Conservation (phyloP, 1,284 basidiomycete genomes). For the Porphyrellus sp. region DNA sequence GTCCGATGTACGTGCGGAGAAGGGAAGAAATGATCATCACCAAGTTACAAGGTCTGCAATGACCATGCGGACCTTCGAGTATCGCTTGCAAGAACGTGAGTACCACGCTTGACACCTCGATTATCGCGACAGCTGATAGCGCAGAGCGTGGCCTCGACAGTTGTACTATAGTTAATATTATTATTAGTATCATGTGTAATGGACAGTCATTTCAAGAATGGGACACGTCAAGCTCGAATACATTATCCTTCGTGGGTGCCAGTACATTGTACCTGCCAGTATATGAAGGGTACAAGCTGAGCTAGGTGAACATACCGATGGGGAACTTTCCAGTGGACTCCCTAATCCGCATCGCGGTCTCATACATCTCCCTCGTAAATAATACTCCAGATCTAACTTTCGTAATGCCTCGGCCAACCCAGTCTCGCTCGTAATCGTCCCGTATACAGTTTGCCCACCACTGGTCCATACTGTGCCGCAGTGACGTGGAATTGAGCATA, state of each 20-base stretch:
- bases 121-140: slow-evolving; percentile 5
- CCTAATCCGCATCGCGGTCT: slow-evolving; percentile 44
- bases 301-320: background rate
- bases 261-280: too few relatives aligned
- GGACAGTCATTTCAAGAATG: background rate
- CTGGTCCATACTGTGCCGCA: slow-evolving; percentile 64
- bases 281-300: background rate
- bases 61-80: background rate
- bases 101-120: background rate
- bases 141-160: background rate
- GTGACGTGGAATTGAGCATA: slow-evolving; percentile 46
- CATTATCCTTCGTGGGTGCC: background rate
- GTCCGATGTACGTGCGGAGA: slow-evolving; percentile 47
- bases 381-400: slow-evolving; percentile 44
- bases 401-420: slow-evolving; percentile 48
- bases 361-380: slow-evolving; percentile 60
- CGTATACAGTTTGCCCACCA: slow-evolving; percentile 78
- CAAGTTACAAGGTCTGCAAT: slow-evolving; percentile 47
- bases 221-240: background rate
- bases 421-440: slow-evolving; percentile 54
- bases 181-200: slow-evolving; percentile 17
- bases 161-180: slow-evolving; percentile 5
- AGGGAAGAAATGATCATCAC: slow-evolving; percentile 46
- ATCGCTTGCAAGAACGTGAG: slow-evolving; percentile 8
- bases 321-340: slow-evolving; percentile 21